Evolutionary conservation across 2,329 filamentous ascomycete species (phyloP).

Genomic region (Ceratocystis cubensis): DNA sequence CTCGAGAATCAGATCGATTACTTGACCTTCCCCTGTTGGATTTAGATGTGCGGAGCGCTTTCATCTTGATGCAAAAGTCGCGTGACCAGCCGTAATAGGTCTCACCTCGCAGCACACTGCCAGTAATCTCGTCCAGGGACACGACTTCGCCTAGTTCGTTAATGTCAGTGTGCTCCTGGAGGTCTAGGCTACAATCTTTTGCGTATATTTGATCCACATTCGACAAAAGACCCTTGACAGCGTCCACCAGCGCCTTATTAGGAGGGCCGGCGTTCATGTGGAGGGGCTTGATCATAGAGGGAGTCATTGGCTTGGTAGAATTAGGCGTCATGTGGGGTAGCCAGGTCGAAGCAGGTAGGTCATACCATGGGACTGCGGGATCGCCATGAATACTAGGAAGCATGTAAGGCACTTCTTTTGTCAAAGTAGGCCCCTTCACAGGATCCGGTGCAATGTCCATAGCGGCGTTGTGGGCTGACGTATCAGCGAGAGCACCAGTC

Average conservation of each 20-base stretch:
- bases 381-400: conserved; percentile 72
- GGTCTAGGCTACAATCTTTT: conserved; percentile 32
- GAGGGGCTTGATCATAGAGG: conserved; percentile 57
- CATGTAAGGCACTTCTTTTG: conserved; percentile 51
- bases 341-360: conserved; percentile 70
- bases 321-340: conserved; percentile 67
- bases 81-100: conserved; percentile 85
- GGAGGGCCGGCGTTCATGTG: conserved; percentile 57
- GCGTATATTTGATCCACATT: conserved; percentile 59
- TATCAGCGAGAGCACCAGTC: neutral
- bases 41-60: conserved; percentile 25
- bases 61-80: conserved; percentile 71
- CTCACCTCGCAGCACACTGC: conserved; percentile 51
- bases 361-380: conserved; percentile 59
- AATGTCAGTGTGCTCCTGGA: conserved; percentile 40
- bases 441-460: conserved; percentile 21
- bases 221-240: conserved; percentile 57
- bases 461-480: conserved; percentile 22
- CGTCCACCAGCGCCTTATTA: conserved; percentile 49
- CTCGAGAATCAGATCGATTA: conserved; percentile 25
- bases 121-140: conserved; percentile 51
- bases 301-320: conserved; percentile 60
- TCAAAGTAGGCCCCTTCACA: conserved; percentile 28
- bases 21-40: conserved; percentile 32
- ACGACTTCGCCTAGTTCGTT: conserved; percentile 62